A percentile compares a stretch with the other conserved stretches of the same genome.
Evolutionary conservation across 192 early-diverging fungal species (phyloP).

Genomic region (Gaertneriomyces semiglobifer): DNA sequence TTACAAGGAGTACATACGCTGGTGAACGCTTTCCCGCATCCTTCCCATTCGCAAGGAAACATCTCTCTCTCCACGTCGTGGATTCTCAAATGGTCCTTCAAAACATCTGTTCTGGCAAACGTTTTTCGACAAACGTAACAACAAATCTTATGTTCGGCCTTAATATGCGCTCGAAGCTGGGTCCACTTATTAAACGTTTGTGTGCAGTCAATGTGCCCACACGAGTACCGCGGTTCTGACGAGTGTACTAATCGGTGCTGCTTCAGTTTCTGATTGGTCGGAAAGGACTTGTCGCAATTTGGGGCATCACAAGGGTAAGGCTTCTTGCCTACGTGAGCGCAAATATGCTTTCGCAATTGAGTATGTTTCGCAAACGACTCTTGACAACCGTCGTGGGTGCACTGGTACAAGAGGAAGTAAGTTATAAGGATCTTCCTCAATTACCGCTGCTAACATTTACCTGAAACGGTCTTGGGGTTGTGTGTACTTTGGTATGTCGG

Average conservation of each 20-base stretch:
- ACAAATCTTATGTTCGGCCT: conserved; percentile 14
- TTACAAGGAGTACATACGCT: conserved; percentile 9
- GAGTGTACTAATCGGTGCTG: conserved; percentile 14
- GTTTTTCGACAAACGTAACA: conserved; percentile 20
- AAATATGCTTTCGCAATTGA: conserved; percentile 18
- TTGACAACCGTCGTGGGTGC: conserved; percentile 11
- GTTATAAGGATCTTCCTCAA: not conserved
- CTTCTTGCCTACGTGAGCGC: conserved; percentile 17
- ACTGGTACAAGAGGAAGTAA: conserved; percentile 4
- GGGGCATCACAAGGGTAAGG: conserved; percentile 1
- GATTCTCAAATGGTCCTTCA: conserved; percentile 21
- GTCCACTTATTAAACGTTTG: conserved; percentile 14
- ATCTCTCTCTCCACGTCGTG: conserved; percentile 19
- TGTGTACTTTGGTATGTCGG: conserved; percentile 15
- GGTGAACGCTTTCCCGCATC: conserved; percentile 20
- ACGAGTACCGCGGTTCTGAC: not conserved
- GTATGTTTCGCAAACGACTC: conserved; percentile 26
- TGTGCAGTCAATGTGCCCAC: conserved; percentile 11
- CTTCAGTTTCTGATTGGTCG: conserved; percentile 16
- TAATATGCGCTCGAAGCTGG: conserved; percentile 16
- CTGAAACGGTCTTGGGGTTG: conserved; percentile 13
- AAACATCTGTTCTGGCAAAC: conserved; percentile 8
- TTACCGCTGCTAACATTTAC: not conserved
- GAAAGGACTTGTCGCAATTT: conserved; percentile 11
- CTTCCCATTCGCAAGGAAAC: conserved; percentile 20